Conservation (phyloP, 2,329 filamentous ascomycete genomes). For the Mariannaea elegans region DNA sequence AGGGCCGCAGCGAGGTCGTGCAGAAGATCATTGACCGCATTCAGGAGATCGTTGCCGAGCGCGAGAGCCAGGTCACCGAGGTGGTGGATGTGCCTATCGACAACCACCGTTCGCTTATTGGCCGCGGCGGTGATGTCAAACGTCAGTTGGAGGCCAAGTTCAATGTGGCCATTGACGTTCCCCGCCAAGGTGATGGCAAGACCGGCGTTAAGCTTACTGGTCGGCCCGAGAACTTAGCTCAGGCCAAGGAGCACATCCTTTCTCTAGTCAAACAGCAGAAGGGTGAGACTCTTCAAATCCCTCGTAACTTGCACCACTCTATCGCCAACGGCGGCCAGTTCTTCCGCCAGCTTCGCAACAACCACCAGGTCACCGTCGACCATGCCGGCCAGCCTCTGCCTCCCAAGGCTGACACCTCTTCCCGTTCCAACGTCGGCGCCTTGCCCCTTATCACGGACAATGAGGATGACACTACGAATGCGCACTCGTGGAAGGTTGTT, state of each 20-base stretch:
- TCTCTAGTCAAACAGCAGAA: constrained; percentile 84
- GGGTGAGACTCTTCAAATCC: constrained; percentile 86
- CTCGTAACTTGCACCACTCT: constrained; percentile 81
- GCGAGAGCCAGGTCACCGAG: constrained; percentile 83
- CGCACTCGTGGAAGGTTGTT: constrained; percentile 85
- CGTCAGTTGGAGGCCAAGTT: constrained; percentile 87
- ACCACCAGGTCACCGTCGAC: constrained; percentile 89
- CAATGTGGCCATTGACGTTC: constrained; percentile 87
- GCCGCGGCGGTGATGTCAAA: constrained; percentile 88
- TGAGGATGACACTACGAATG: constrained; percentile 67
- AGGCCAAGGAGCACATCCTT: constrained; percentile 86
- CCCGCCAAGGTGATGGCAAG: constrained; percentile 84
- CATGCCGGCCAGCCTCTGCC: constrained; percentile 85
- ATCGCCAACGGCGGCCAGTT: constrained; percentile 91
- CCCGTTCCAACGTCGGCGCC: constrained; percentile 66
- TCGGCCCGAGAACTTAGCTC: constrained; percentile 78
- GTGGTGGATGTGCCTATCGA: constrained; percentile 84
- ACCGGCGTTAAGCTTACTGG: constrained; percentile 89
- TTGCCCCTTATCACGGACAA: constrained; percentile 96
- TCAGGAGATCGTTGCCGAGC: constrained; percentile 80
- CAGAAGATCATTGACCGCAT: constrained; percentile 89
- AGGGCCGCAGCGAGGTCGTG: constrained; percentile 84
- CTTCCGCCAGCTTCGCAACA: constrained; percentile 88
- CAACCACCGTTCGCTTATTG: constrained; percentile 91
- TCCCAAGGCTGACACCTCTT: constrained; percentile 67